These are phyloP conservation scores for Solanum hybrid DNA, from an alignment of 305 asterid species.

Conservation along the genomic window DNA sequence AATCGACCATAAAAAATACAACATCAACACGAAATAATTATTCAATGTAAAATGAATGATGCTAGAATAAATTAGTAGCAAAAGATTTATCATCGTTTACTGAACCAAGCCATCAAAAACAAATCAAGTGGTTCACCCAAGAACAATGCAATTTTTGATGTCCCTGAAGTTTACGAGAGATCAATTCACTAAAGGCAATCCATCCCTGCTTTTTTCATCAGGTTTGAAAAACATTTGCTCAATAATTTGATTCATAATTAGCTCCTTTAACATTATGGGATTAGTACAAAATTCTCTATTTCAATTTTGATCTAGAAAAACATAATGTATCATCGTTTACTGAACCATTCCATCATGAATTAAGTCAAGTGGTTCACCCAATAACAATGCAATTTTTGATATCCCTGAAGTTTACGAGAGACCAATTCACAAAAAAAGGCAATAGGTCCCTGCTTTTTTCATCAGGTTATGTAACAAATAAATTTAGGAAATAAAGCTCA, in stretches of 20 bases:
- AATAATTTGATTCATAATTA: not conserved
- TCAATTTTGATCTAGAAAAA: too few species aligned
- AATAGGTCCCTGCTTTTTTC: conserved; percentile 2
- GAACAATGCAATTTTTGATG: not conserved
- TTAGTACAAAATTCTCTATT: too few species aligned
- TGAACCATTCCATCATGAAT: not conserved
- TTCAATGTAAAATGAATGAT: not conserved
- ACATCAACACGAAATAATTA: not conserved
- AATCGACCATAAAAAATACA: not conserved
- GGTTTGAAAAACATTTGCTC: not conserved
- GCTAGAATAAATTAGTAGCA: not conserved
- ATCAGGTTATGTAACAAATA: not conserved
- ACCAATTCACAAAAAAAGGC: not conserved
- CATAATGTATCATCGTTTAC: not conserved
- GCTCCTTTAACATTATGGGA: too few species aligned
- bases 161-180: conserved; percentile 1
- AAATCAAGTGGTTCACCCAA: not conserved
- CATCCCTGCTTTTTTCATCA: conserved; percentile 1
- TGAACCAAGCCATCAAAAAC: not conserved
- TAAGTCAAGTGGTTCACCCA: not conserved
- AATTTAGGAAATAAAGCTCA: conserved; percentile 32
- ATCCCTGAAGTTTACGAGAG: not conserved
- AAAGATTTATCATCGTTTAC: not conserved
- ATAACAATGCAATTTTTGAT: not conserved
- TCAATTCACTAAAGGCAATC: not conserved